phyloP scores from a whole-genome alignment of 2,329 filamentous ascomycete species.

The Thelonectria discophora region DNA sequence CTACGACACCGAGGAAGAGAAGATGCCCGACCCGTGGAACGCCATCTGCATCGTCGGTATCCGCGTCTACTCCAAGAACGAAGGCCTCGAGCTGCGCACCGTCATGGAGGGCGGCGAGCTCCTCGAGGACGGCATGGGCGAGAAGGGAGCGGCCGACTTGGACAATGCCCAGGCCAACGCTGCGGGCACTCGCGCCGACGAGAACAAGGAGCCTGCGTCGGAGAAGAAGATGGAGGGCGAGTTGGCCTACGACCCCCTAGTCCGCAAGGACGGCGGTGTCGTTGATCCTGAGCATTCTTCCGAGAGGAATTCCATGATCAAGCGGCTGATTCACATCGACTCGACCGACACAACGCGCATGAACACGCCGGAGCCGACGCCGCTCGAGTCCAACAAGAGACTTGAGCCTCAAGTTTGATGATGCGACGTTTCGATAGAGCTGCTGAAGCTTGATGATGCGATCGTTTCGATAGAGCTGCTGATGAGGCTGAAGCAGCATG shows the following conservation, averaged over 20 bases:
- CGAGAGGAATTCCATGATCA: slow-evolving; percentile 39
- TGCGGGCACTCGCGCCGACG: slow-evolving; percentile 53
- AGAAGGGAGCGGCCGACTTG: slow-evolving; percentile 63
- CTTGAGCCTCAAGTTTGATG: slow-evolving; percentile 28
- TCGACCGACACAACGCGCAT: slow-evolving; percentile 42
- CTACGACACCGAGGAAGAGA: slow-evolving; percentile 66
- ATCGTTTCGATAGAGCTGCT: not conserved
- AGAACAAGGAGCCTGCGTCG: slow-evolving; percentile 18
- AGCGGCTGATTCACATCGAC: slow-evolving; percentile 43
- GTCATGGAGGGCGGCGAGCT: slow-evolving; percentile 65
- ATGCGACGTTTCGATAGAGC: not conserved
- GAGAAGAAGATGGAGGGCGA: slow-evolving; percentile 19
- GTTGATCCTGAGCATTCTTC: slow-evolving; percentile 30
- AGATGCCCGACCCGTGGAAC: slow-evolving; percentile 67
- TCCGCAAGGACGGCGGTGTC: slow-evolving; percentile 39
- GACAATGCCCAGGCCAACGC: slow-evolving; percentile 67
- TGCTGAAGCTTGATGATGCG: not conserved
- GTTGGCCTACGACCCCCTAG: slow-evolving; percentile 34
- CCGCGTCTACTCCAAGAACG: slow-evolving; percentile 68
- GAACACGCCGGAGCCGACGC: slow-evolving; percentile 46
- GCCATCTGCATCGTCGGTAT: slow-evolving; percentile 69
- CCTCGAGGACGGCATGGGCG: slow-evolving; percentile 64
- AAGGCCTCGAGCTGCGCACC: slow-evolving; percentile 61
- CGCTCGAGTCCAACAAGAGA: slow-evolving; percentile 42
- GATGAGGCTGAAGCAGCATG: not conserved